Conservation (phyloP, 1,284 basidiomycete genomes). For the Xerocomus tenax region DNA sequence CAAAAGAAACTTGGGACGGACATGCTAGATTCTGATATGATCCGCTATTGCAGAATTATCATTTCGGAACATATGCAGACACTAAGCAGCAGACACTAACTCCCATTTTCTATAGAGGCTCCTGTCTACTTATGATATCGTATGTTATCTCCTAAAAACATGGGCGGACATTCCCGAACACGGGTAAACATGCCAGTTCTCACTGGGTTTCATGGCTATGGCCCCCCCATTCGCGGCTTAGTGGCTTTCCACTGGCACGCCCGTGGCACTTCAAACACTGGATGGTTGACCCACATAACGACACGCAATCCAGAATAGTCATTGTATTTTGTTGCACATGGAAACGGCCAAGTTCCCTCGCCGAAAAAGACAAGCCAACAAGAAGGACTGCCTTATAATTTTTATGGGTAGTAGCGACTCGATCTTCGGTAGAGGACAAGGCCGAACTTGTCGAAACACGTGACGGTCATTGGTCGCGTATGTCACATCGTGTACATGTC, state of each 20-base stretch:
- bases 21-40: neutral
- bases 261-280: too few species aligned
- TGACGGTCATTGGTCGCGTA: too few species aligned
- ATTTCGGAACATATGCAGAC: neutral
- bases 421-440: too few species aligned
- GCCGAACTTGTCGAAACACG: too few species aligned
- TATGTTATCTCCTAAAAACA: neutral
- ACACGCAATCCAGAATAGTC: neutral
- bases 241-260: too few species aligned
- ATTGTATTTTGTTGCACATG: neutral
- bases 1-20: too few species aligned
- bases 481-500: neutral
- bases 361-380: neutral
- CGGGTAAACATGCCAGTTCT: too few species aligned
- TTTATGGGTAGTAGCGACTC: too few species aligned
- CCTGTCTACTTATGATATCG: neutral
- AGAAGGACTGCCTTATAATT: too few species aligned
- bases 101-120: neutral
- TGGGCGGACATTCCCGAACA: neutral
- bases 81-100: neutral
- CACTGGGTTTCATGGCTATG: too few species aligned
- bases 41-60: neutral
- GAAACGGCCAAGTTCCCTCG: too few species aligned
- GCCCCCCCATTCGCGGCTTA: too few species aligned
- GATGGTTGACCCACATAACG: neutral